A percentile compares a stretch with the other conserved stretches of the same genome.
Conservation (phyloP, 106 monocot species). For the Phalaenopsis aphrodite region DNA sequence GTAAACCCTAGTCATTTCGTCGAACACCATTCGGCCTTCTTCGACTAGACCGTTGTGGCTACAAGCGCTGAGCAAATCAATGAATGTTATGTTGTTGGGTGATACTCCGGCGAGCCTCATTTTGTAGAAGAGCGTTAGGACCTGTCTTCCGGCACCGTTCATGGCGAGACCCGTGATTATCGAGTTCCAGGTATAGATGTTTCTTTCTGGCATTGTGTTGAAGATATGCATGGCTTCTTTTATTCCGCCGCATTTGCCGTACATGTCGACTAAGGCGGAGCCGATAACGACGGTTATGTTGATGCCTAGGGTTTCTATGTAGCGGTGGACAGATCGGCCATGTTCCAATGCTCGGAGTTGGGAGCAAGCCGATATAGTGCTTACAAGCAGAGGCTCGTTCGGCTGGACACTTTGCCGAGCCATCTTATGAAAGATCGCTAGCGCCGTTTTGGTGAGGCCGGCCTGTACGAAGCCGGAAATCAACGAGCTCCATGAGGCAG, state of each 20-base stretch:
- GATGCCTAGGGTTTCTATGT: conserved; percentile 7
- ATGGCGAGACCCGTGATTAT: conserved; percentile 50
- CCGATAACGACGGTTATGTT: conserved; percentile 20
- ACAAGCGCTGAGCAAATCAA: conserved; percentile 46
- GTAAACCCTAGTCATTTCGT: conserved; percentile 32
- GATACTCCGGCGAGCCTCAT: conserved; percentile 29
- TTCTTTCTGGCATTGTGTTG: conserved; percentile 43
- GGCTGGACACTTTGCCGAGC: conserved; percentile 15
- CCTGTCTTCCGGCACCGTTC: conserved; percentile 42
- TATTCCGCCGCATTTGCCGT: conserved; percentile 62
- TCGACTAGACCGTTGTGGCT: conserved; percentile 54
- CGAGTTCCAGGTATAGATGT: conserved; percentile 67
- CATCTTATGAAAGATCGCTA: conserved; percentile 41
- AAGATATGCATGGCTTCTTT: conserved; percentile 37
- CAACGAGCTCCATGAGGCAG: conserved; percentile 51
- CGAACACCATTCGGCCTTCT: conserved; percentile 42
- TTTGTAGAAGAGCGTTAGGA: conserved; percentile 53
- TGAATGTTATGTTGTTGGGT: conserved; percentile 51
- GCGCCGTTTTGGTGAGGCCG: conserved; percentile 33
- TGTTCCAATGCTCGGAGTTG: conserved; percentile 33
- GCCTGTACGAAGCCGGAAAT: conserved; percentile 44
- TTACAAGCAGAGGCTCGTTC: conserved; percentile 43
- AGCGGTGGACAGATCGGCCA: conserved; percentile 29
- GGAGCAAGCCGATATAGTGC: conserved; percentile 42
- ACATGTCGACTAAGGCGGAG: conserved; percentile 60